These are phyloP conservation scores for Nicotiana tabacum DNA, from an alignment of 257 asterid species.

Conservation along the genomic window DNA sequence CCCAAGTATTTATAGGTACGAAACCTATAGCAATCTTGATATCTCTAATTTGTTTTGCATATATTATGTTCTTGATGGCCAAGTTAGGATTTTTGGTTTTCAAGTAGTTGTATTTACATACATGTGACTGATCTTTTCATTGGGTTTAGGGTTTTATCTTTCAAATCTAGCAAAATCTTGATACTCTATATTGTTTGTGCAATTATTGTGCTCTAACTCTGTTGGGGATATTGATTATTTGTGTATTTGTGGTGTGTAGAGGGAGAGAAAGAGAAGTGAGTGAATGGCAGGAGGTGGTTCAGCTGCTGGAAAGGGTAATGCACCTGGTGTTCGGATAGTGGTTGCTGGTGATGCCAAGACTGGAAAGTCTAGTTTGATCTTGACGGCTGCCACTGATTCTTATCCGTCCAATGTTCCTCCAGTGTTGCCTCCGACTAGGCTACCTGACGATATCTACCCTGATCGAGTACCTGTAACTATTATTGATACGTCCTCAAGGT, in stretches of 20 bases:
- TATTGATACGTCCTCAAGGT: constrained; percentile 95
- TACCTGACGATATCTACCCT: constrained; percentile 82
- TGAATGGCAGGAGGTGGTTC: constrained; percentile 76
- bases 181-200: neutral
- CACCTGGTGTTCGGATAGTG: constrained; percentile 60
- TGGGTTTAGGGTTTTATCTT: constrained; percentile 17
- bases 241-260: neutral
- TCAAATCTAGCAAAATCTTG: neutral
- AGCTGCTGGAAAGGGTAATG: constrained; percentile 42
- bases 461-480: constrained; percentile 90
- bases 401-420: constrained; percentile 68
- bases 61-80: neutral
- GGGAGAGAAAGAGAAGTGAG: constrained; percentile 5
- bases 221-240: neutral
- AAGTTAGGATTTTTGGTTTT: neutral
- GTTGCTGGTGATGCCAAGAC: constrained; percentile 96
- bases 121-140: neutral
- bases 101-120: neutral
- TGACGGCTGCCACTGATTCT: constrained; percentile 76
- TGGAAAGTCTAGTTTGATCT: constrained; percentile 84
- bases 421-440: constrained; percentile 82
- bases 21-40: neutral
- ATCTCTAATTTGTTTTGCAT: neutral
- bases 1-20: neutral
- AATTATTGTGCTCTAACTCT: neutral